Base-by-base conservation (phyloP, 352 stramenopile species). In the Globisporangium mamillatum region DNA sequence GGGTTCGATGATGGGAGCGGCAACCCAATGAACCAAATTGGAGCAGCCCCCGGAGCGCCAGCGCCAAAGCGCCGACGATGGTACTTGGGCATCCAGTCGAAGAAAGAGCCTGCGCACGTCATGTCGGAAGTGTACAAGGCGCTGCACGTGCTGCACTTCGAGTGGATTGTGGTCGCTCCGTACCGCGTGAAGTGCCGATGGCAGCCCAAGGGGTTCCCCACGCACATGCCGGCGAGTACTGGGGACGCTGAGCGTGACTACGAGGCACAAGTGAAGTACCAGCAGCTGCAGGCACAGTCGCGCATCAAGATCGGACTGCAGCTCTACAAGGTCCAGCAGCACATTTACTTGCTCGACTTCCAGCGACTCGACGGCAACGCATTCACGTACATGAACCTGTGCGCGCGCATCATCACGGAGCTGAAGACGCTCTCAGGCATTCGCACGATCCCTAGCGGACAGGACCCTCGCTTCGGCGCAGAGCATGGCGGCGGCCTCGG, bases 41-140 rank as follows among this genome's bases (percentile, higher is more conserved):
- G 58, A 34, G 66, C 41, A 4, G 69, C 24, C 0, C 18, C 48
- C n/a, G 69, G 63, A 18, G 61, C 72, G 7, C 81, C 81, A 9
- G 75, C 82, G 0, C 77, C 79, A 6, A 95, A 95, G 74, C 71
- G 85, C 52, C 86, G 97, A 74, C 78, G 97, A 70, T 99, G 98
- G 98, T 99, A 99, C 75, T 73, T 99, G 61, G 98, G 98, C 52
- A 99, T 99, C 75, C 98, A 99, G 86, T 98, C 92, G 72, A 99
- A 99, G 78, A 99, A 99, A 79, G 97, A 99, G 69, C 97, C 98
- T 14, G 97, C 96, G 41, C 97, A 99, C 73, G 97, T 99, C 41
- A 99, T 99, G 97, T 99, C 92, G 22, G 98, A 99, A 77, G 98
- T 99, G 25, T 99, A 99, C 86, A 99, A 99, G 76, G 97, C 97